Conservation (phyloP, 371 early-diverging fungal genomes). For the Dichotomocladium elegans region DNA sequence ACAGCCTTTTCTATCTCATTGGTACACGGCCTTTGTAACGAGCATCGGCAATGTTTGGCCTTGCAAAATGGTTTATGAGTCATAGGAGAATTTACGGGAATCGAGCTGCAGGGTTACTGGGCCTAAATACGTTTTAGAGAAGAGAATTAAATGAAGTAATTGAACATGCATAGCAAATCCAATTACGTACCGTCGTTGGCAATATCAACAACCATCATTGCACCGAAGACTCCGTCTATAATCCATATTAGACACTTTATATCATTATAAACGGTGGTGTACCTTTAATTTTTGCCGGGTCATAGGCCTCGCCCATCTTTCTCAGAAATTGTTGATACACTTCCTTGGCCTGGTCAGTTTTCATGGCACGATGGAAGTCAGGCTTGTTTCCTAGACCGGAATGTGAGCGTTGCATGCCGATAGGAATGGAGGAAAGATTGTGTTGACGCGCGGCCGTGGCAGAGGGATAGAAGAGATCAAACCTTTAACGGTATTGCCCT, state of each 20-base stretch:
- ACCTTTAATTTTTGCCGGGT: conserved; percentile 68
- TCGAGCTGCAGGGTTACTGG: conserved; percentile 80
- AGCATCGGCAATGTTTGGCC: too few species aligned
- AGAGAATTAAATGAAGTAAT: not conserved
- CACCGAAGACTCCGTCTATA: conserved; percentile 76
- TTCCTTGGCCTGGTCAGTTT: conserved; percentile 55
- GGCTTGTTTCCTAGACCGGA: conserved; percentile 66
- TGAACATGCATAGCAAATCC: conserved; percentile 7
- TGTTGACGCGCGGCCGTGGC: not conserved
- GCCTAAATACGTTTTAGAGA: conserved; percentile 37
- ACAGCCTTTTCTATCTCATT: not conserved
- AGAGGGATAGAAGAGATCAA: conserved; percentile 2
- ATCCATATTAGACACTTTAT: not conserved
- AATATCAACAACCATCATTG: conserved; percentile 85
- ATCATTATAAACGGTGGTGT: not conserved
- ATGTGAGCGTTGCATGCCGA: not conserved
- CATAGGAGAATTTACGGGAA: conserved; percentile 59
- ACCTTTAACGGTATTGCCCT: conserved; percentile 70
- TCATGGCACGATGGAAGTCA: conserved; percentile 88
- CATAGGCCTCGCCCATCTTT: conserved; percentile 62
- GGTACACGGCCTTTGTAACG: too few species aligned
- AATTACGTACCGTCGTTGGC: conserved; percentile 68
- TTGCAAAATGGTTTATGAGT: not conserved
- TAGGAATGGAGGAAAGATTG: not conserved
- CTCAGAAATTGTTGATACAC: conserved; percentile 73